A percentile compares a stretch with the other conserved stretches of the same genome.
Evolutionary conservation across 139 green algal species (phyloP).

Genomic region (Ettlia oleoabundans): DNA sequence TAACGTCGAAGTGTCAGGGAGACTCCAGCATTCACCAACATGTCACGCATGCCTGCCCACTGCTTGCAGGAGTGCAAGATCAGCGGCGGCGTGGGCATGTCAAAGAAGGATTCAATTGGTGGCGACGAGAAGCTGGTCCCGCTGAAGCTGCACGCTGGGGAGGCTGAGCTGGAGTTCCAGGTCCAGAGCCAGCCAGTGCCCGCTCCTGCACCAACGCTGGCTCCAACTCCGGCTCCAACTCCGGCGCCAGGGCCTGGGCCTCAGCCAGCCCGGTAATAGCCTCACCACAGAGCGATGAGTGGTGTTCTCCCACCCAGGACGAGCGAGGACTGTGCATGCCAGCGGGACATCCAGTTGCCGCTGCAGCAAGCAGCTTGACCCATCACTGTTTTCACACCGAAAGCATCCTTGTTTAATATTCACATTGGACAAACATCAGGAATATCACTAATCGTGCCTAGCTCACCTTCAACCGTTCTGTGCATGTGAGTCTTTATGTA

Average conservation of each 20-base stretch:
- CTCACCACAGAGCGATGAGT: not conserved
- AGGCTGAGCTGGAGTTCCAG: not conserved
- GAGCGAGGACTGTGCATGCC: no score
- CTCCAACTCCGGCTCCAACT: not conserved
- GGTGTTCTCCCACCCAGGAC: no score
- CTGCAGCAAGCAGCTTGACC: no score
- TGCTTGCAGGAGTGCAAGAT: slow-evolving; percentile 52
- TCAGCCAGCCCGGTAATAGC: not conserved
- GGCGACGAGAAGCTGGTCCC: not conserved
- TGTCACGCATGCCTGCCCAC: not conserved
- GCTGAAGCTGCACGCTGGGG: not conserved
- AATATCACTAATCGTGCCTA: no score
- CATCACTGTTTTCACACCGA: no score
- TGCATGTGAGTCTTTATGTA: no score
- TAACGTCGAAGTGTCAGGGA: no score
- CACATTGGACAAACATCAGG: no score
- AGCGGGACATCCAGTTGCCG: no score
- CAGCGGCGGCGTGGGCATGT: slow-evolving; percentile 11
- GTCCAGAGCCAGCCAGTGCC: not conserved
- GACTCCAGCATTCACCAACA: no score
- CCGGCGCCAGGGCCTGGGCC: not conserved
- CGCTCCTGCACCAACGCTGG: not conserved
- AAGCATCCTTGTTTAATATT: no score
- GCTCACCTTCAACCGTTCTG: no score
- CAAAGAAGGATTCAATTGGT: slow-evolving; percentile 3